These are phyloP conservation scores for Isatis lusitanica DNA, from an alignment of 441 rosid genomes.

Conservation along the genomic window DNA sequence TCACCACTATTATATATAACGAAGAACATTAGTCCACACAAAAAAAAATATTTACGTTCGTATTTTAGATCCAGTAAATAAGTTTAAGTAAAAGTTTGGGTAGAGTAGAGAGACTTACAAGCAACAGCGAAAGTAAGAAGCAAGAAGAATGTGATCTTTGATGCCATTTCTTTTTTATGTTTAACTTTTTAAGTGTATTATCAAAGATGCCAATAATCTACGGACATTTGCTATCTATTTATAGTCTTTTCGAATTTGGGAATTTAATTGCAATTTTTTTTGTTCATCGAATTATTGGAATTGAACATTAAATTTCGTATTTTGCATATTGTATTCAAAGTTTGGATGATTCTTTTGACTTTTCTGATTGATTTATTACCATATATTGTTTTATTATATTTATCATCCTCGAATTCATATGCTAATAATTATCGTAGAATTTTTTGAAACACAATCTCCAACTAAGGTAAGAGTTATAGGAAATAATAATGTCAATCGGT, in stretches of 20 bases:
- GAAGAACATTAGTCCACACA: not conserved
- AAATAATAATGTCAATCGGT: not conserved
- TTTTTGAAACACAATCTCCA: not conserved
- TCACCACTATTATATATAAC: not conserved
- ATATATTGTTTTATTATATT: not conserved
- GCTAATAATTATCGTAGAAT: too few relatives aligned
- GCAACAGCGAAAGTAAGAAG: conserved; percentile 12
- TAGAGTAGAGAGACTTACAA: conserved; percentile 14
- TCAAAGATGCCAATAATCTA: not conserved
- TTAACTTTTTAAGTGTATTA: not conserved
- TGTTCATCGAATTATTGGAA: not conserved
- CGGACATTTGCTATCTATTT: not conserved
- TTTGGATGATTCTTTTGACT: not conserved
- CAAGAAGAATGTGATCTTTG: not conserved
- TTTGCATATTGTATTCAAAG: not conserved
- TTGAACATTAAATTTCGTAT: not conserved
- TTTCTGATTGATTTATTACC: not conserved
- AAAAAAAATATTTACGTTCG: not conserved
- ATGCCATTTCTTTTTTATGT: conserved; percentile 22
- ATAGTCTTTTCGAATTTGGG: not conserved
- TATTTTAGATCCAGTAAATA: not conserved
- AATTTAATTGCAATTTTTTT: not conserved
- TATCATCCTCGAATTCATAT: not conserved
- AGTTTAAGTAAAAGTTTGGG: not conserved
- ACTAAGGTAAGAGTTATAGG: not conserved